Conservation (phyloP, 257 asterid genomes). For the Nicotiana tabacum region DNA sequence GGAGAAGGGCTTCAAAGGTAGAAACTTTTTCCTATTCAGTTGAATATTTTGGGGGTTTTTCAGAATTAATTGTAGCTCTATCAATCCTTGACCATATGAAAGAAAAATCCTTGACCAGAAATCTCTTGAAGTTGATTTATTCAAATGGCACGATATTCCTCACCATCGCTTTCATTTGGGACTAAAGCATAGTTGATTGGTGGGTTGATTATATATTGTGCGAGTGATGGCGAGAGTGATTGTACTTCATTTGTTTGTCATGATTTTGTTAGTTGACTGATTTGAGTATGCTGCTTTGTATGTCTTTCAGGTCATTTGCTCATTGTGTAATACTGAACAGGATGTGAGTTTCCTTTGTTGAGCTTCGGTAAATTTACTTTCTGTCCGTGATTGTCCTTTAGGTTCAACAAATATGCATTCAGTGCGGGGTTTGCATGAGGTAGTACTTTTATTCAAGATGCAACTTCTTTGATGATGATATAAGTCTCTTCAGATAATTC, state of each 20-base stretch:
- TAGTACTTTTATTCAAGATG: slow-evolving; percentile 53
- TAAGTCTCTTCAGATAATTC: slow-evolving; percentile 21
- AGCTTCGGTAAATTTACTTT: background rate
- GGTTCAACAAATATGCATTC: slow-evolving; percentile 47
- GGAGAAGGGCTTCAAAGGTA: slow-evolving; percentile 34
- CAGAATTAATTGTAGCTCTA: background rate
- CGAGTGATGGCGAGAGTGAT: background rate
- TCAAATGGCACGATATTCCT: slow-evolving; percentile 62
- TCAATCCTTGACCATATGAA: background rate
- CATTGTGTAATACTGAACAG: slow-evolving; percentile 51
- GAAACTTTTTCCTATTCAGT: background rate
- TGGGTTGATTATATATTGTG: background rate
- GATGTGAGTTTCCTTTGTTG: slow-evolving; percentile 37
- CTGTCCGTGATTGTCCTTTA: slow-evolving; percentile 6
- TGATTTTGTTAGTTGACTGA: background rate
- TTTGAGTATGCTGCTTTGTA: background rate
- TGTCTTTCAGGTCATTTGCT: slow-evolving; percentile 50
- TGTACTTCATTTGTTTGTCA: background rate
- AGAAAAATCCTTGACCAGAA: slow-evolving; percentile 32
- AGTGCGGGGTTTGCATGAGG: slow-evolving; percentile 60
- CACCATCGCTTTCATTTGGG: slow-evolving; percentile 25
- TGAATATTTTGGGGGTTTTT: background rate
- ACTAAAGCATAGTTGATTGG: background rate
- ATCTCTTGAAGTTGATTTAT: slow-evolving; percentile 48
- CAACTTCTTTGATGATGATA: slow-evolving; percentile 72